Evolutionary conservation across 2,329 filamentous ascomycete genomes (phyloP), one percentile per base, ranked within the genome.

Genomic region (Phialophora expanda): DNA sequence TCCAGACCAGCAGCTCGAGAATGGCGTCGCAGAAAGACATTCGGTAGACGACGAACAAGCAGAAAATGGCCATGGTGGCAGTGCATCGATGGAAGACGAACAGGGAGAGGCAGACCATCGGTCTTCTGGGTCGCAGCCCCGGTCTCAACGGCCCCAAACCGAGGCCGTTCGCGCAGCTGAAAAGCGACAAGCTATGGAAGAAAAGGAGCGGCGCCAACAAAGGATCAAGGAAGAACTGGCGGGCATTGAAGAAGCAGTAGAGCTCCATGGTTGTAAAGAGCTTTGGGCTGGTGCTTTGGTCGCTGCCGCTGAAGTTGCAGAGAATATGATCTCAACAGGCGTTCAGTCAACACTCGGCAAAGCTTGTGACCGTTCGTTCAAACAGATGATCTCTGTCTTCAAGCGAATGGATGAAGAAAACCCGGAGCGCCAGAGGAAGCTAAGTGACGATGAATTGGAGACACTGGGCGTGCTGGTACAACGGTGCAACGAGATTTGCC

Each of bases 231-330:
- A 64, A 12, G 64, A 60, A 8, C 59, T 71, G 41, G 55, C 56
- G 17, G 66, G 69, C 61, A 71, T 74, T 57, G 64, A 69, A 56
- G 58, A 70, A 38, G 73, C 72, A 0, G 66, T 65, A 9, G 32
- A 69, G 20, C 41, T 73, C 4, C 68, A 70, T 24, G 61, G 61
- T 1, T 74, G 75, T 55, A 53, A 62, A 48, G 61, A 66, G 1
- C 68, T 69, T 22, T 77, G 75, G 75, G 56, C 68, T 28, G 62
- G 63, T 9, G 53, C 66, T 51, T 64, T 70, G 26, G 62, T 65
- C 38, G 69, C 56, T 41, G 66, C 65, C 2, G 50, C 50, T 69
- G 54, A 60, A 30, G 51, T 70, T 57, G 28, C 17, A 54, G 46
- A 53, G 11, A 22, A 32, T 30, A 28, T 58, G 46, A 4, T 26